These are phyloP conservation scores for Calcarisporium arbuscula DNA, from an alignment of 2,329 filamentous ascomycete genomes.

Conservation along the genomic window DNA sequence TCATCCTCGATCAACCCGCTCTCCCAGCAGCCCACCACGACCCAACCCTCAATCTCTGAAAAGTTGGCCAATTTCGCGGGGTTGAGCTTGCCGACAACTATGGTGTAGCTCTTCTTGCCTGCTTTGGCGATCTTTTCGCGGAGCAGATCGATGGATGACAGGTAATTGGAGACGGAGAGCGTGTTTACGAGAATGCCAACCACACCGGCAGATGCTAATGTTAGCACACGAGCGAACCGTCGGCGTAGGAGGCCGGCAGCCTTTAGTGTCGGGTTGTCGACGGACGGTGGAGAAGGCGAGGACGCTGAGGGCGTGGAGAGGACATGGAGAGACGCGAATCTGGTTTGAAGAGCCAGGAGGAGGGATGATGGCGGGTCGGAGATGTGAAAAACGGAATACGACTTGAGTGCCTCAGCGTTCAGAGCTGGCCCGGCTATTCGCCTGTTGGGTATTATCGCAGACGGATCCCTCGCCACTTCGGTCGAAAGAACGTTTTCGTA, in stretches of 20 bases:
- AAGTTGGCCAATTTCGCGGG: constrained; percentile 96
- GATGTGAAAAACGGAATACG: constrained; percentile 79
- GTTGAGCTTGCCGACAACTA: constrained; percentile 95
- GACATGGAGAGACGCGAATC: constrained; percentile 72
- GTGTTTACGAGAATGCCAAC: constrained; percentile 97
- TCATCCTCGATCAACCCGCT: constrained; percentile 85
- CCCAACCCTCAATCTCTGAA: constrained; percentile 90
- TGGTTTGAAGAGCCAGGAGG: constrained; percentile 78
- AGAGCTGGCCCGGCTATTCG: constrained; percentile 45
- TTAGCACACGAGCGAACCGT: constrained; percentile 80
- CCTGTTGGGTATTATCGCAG: constrained; percentile 78
- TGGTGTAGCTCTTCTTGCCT: constrained; percentile 92
- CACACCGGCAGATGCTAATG: constrained; percentile 71
- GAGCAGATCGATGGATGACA: constrained; percentile 70
- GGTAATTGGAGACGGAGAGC: constrained; percentile 83
- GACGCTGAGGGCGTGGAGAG: constrained; percentile 57
- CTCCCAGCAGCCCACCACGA: constrained; percentile 97
- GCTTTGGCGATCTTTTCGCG: constrained; percentile 66
- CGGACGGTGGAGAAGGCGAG: constrained; percentile 43
- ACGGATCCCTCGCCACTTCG: constrained; percentile 68
- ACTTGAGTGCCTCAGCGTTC: constrained; percentile 42
- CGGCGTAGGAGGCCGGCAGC: constrained; percentile 61
- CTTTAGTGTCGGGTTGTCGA: constrained; percentile 36
- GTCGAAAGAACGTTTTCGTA: constrained; percentile 67
- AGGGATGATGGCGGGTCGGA: constrained; percentile 74